These are phyloP conservation scores for Pythium aphanidermatum DNA, from an alignment of 352 stramenopile species.

Conservation along the genomic window DNA sequence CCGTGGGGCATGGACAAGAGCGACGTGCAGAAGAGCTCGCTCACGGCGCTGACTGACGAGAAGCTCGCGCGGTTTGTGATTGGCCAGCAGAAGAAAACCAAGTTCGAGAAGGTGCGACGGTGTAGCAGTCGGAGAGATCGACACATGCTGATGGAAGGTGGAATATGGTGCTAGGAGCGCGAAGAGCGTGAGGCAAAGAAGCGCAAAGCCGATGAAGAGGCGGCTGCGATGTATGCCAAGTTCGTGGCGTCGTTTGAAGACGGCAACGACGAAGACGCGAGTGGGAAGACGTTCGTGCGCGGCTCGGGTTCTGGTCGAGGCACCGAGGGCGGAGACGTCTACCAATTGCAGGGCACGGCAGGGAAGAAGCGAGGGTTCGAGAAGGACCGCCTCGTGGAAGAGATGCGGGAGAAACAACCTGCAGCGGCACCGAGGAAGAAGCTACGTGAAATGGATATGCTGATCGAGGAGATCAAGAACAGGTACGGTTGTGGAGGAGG, in stretches of 20 bases:
- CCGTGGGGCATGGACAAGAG: slow-evolving; percentile 61
- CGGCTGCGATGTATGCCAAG: slow-evolving; percentile 81
- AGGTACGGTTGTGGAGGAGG: slow-evolving; percentile 23
- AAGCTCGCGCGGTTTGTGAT: slow-evolving; percentile 76
- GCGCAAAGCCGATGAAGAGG: slow-evolving; percentile 78
- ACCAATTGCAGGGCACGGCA: slow-evolving; percentile 10
- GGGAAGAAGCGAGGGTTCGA: slow-evolving; percentile 39
- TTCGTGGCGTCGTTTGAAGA: slow-evolving; percentile 89
- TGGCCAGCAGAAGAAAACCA: slow-evolving; percentile 80
- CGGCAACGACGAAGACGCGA: slow-evolving; percentile 45
- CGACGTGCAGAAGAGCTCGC: slow-evolving; percentile 66
- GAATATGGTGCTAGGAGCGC: slow-evolving; percentile 33
- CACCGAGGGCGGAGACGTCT: slow-evolving; percentile 3
- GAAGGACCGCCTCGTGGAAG: slow-evolving; percentile 63
- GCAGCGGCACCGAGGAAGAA: slow-evolving; percentile 26
- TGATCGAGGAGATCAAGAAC: slow-evolving; percentile 88
- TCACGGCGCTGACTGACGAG: slow-evolving; percentile 62
- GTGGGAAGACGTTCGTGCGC: slow-evolving; percentile 65
- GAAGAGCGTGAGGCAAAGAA: slow-evolving; percentile 82
- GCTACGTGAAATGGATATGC: slow-evolving; percentile 78
- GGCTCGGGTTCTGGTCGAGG: slow-evolving; percentile 16
- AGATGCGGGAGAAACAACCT: slow-evolving; percentile 60
- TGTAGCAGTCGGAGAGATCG: neutral
- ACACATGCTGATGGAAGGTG: neutral
- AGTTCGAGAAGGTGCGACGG: slow-evolving; percentile 68